Percentiles rank a stretch among this genome's conserved stretches.
Conservation (phyloP, 1,139 yeast species). For the Saccharomyces hybrid region DNA sequence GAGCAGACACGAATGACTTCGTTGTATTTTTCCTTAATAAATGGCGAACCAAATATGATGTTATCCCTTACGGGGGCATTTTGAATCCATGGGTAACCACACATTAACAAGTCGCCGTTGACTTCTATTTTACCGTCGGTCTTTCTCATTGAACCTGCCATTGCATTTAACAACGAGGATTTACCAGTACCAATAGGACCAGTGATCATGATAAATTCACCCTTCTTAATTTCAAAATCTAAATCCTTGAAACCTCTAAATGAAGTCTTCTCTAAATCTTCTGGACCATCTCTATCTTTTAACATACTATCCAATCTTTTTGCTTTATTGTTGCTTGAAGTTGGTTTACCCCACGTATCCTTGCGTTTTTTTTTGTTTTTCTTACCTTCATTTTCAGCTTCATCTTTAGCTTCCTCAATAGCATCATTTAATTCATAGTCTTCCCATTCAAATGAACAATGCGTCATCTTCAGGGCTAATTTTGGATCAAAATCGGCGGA, state of each 20-base stretch:
- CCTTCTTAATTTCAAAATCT: constrained; percentile 35
- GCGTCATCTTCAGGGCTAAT: constrained; percentile 40
- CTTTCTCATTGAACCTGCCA: constrained; percentile 45
- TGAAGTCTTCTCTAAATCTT: constrained; percentile 14
- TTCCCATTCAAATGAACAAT: constrained; percentile 69
- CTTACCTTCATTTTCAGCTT: constrained; percentile 16
- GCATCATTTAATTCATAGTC: constrained; percentile 32
- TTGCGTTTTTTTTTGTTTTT: constrained; percentile 11
- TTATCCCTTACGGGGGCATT: constrained; percentile 74
- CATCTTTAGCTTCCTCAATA: constrained; percentile 28
- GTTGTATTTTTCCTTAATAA: constrained; percentile 47
- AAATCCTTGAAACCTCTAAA: constrained; percentile 40
- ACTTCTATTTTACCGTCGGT: constrained; percentile 37
- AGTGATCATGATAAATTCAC: constrained; percentile 42
- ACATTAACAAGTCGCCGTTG: constrained; percentile 35
- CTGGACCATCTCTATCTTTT: constrained; percentile 24
- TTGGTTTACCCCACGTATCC: constrained; percentile 9
- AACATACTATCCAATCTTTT: constrained; percentile 17
- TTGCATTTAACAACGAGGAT: constrained; percentile 41
- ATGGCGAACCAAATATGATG: constrained; percentile 61
- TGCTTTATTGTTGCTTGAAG: constrained; percentile 9
- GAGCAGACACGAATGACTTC: constrained; percentile 58
- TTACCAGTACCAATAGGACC: constrained; percentile 49
- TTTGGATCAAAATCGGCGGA: constrained; percentile 1
- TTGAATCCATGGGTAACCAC: constrained; percentile 75